A percentile compares a stretch with the other conserved stretches of the same genome.
phyloP scores from a whole-genome alignment of 768 basidiomycete genomes.

The Boletus pseudo-olivaceus region DNA sequence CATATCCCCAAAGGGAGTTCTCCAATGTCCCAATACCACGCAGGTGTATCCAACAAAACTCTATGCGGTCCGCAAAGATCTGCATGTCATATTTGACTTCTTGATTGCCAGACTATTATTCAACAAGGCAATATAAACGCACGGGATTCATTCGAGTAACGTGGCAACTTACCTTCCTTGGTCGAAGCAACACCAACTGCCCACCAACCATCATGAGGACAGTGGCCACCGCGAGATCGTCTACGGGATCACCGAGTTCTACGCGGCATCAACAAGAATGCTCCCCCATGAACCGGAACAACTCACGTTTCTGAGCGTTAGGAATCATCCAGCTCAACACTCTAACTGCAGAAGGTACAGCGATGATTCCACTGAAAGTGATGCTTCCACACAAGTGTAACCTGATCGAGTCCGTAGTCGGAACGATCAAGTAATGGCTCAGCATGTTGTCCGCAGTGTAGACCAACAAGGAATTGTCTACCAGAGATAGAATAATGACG shows the following conservation, averaged over 20 bases:
- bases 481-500: conserved; percentile 82
- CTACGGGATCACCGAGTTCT: conserved; percentile 93
- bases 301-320: conserved; percentile 83
- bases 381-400: conserved; percentile 93
- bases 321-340: conserved; percentile 98
- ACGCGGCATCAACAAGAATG: conserved; percentile 11
- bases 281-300: background rate
- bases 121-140: background rate
- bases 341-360: conserved; percentile 76
- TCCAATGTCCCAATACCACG: conserved; percentile 90
- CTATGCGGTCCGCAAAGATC: conserved; percentile 93
- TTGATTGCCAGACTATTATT: conserved; percentile 66
- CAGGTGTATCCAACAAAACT: conserved; percentile 98
- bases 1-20: conserved; percentile 97
- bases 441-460: conserved; percentile 94
- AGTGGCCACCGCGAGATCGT: conserved; percentile 90
- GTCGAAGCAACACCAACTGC: conserved; percentile 82
- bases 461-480: conserved; percentile 92
- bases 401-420: conserved; percentile 77
- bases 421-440: conserved; percentile 87
- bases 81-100: conserved; percentile 98
- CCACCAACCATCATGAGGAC: conserved; percentile 95
- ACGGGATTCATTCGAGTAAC: background rate
- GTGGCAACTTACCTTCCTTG: conserved; percentile 63
- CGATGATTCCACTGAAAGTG: conserved; percentile 87